phyloP scores from a whole-genome alignment of 208 protist species.

The Sergeia podlipaevii region DNA sequence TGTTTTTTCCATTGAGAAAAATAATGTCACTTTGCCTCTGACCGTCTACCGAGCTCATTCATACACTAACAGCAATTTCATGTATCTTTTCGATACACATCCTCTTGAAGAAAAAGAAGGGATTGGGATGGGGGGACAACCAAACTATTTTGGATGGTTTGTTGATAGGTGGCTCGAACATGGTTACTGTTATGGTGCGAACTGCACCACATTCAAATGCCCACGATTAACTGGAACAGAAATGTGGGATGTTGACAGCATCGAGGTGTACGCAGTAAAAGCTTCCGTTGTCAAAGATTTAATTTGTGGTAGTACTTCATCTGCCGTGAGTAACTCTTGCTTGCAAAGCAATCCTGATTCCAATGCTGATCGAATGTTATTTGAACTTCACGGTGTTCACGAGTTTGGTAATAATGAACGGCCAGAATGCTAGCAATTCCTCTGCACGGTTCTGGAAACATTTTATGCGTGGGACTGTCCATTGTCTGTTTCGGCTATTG shows the following conservation, averaged over 20 bases:
- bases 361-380: constrained; percentile 37
- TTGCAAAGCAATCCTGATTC: constrained; percentile 20
- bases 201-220: constrained; percentile 53
- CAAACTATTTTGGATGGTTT: constrained; percentile 65
- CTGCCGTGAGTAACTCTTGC: constrained; percentile 8
- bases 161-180: constrained; percentile 67
- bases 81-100: constrained; percentile 74
- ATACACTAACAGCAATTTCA: constrained; percentile 64
- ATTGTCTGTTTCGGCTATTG: neutral
- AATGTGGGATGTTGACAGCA: constrained; percentile 37
- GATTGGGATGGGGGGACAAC: constrained; percentile 69
- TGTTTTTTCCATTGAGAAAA: constrained; percentile 27
- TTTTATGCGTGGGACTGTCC: too few relatives aligned
- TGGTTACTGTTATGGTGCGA: constrained; percentile 29
- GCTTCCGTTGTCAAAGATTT: constrained; percentile 23
- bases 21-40: too few relatives aligned
- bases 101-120: constrained; percentile 41
- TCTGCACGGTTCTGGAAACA: too few relatives aligned
- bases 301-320: neutral
- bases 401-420: constrained; percentile 40
- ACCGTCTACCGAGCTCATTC: constrained; percentile 25
- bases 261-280: constrained; percentile 62
- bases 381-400: constrained; percentile 50
- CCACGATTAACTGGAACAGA: constrained; percentile 38
- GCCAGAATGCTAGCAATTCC: constrained; percentile 25